Conservation (phyloP, 306 rosid species). For the Gillenia trifoliata region DNA sequence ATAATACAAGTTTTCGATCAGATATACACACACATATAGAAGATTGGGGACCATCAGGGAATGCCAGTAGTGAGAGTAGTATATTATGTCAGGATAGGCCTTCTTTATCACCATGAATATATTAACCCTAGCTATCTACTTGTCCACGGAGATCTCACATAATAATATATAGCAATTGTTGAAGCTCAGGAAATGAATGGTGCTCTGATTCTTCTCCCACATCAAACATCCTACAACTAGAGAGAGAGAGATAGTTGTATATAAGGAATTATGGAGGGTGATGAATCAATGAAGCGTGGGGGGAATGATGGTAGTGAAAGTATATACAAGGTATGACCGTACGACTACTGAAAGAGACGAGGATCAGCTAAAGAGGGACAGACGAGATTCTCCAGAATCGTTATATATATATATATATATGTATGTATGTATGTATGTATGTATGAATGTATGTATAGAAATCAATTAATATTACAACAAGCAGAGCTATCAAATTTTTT, state of each 20-base stretch:
- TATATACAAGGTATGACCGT: neutral
- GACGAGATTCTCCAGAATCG: neutral
- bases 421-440: too few species aligned
- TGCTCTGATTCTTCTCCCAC: neutral
- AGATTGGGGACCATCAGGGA: too few species aligned
- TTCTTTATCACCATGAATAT: too few species aligned
- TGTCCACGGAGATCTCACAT: too few species aligned
- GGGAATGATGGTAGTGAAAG: neutral
- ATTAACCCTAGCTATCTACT: too few species aligned
- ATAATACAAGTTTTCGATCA: neutral
- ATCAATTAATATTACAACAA: neutral
- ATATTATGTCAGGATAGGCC: too few species aligned
- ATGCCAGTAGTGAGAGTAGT: too few species aligned
- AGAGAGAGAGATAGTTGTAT: neutral
- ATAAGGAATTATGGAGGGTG: too few species aligned
- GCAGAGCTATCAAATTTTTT: neutral
- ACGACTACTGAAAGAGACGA: conserved; percentile 4
- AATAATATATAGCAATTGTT: neutral
- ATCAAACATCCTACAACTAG: neutral
- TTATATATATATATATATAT: neutral
- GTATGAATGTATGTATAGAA: too few species aligned
- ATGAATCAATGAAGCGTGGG: too few species aligned
- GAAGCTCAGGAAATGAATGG: neutral
- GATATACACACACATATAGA: too few species aligned
- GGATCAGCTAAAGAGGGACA: conserved; percentile 4